Evolutionary conservation across 139 green algal genomes (phyloP).

Genomic region (Eudorina sp.): DNA sequence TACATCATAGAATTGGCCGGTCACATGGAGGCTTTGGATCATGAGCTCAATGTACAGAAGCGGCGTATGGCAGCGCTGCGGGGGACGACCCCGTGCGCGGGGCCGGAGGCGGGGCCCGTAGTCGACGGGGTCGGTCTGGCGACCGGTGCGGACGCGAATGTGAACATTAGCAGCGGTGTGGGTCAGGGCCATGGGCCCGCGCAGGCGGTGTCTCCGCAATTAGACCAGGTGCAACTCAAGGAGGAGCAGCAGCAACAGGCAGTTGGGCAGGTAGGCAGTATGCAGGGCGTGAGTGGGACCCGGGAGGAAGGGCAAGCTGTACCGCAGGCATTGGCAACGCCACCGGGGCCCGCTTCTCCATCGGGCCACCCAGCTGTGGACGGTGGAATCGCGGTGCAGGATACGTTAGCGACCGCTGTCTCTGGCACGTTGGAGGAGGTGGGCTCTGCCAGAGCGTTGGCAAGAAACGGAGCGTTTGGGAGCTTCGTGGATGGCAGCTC

Average conservation of each 20-base stretch:
- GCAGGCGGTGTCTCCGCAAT: background rate
- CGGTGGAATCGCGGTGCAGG: too few species aligned
- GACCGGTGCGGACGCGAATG: background rate
- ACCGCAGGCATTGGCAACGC: too few species aligned
- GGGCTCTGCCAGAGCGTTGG: too few species aligned
- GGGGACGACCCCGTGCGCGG: too few species aligned
- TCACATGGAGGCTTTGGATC: slow-evolving; percentile 38
- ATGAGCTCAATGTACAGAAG: background rate
- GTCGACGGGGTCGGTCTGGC: too few species aligned
- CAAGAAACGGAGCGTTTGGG: background rate
- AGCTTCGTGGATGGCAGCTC: background rate
- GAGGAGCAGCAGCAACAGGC: background rate
- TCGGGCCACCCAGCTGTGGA: too few species aligned
- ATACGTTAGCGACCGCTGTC: too few species aligned
- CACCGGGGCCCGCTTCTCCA: too few species aligned
- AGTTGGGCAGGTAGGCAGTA: background rate
- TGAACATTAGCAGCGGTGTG: background rate
- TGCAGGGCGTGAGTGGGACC: too few species aligned
- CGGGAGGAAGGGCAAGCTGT: background rate
- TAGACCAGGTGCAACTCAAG: background rate
- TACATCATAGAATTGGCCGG: slow-evolving; percentile 36
- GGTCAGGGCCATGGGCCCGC: background rate
- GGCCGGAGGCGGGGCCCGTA: background rate
- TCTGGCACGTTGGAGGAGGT: too few species aligned
- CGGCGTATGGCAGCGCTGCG: background rate